Base-by-base conservation (phyloP, 208 protist genomes). In the Leishmania mexicana region DNA sequence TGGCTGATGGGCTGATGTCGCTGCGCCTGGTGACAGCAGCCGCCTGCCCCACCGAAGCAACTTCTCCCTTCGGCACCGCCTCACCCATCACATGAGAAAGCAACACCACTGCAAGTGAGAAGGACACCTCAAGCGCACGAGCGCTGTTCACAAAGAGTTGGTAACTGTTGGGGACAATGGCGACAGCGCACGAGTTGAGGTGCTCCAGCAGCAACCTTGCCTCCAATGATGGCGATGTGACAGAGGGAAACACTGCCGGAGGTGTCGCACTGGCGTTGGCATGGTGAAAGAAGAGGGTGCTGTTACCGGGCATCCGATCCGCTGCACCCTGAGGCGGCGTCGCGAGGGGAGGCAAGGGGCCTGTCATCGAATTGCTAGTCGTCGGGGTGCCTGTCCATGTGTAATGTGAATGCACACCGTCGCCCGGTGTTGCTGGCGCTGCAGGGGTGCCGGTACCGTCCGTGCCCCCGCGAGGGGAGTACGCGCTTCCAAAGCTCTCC, bases 61-160 rank as follows among this genome's bases (percentile, higher is more conserved):
- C 67, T 42, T 74, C 72, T n/a, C 62, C 49, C n/a, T 54, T 60
- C 68, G 70, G 78, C 67, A 79, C 28, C 49, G 75, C 78, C 67
- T 86, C 83, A 71, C 79, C 75, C 74, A 83, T 71, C 31, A 86
- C 79, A 71, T 86, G 78, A n/a, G 78, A 86, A 45, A 86, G 83
- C 24, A 86, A 53, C n/a, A 83, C 75, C 65, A 86, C 51, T 19
- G 78, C 54, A 24, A 86, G 62, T 35, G 78, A 86, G 75, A 86
- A 80, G 45, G 83, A 78, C 78, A 80, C 67, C 65, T 86, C 83
- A 11, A 86, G 78, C 24, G 83, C 78, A n/a, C 78, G 78, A 31
- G 54, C 65, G 28, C 68, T 71, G 75, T 74, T 70, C 19, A 80
- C 31, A 49, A 86, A 86, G 47, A 82, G 73, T 42, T 79, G 75